Conservation (phyloP, 1,284 basidiomycete species). For the Ustilago vetiveriae region DNA sequence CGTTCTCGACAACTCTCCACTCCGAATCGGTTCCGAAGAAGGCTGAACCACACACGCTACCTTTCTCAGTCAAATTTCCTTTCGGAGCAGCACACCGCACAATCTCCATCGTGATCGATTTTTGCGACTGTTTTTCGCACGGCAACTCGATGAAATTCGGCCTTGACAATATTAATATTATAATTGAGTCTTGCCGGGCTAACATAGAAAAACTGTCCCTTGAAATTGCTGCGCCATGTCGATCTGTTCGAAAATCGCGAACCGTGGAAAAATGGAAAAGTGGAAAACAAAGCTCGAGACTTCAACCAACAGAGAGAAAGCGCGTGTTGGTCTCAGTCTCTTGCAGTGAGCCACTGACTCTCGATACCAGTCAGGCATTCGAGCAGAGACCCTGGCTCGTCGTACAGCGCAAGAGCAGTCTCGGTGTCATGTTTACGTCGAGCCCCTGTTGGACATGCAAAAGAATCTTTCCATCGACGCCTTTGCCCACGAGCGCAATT, state of each 20-base stretch:
- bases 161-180: too few relatives aligned
- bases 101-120: constrained; percentile 7
- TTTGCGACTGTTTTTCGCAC: constrained; percentile 2
- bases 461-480: constrained; percentile 39
- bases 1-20: neutral
- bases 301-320: too few relatives aligned
- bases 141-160: neutral
- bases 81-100: constrained; percentile 4
- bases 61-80: neutral
- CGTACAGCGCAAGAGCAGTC: neutral
- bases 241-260: constrained; percentile 16
- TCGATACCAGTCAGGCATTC: constrained; percentile 1
- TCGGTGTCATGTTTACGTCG: neutral
- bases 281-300: too few relatives aligned
- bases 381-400: constrained; percentile 13
- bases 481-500: neutral
- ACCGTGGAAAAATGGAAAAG: too few relatives aligned
- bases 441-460: constrained; percentile 18
- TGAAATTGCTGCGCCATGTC: constrained; percentile 9
- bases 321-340: constrained; percentile 31
- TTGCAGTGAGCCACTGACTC: neutral
- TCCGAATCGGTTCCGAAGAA: constrained; percentile 10
- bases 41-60: neutral
- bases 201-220: too few relatives aligned
- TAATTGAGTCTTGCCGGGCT: too few relatives aligned